Evolutionary conservation across 441 rosid species (phyloP), one percentile per base, ranked within the genome.

Genomic region (Theobroma grandiflorum): DNA sequence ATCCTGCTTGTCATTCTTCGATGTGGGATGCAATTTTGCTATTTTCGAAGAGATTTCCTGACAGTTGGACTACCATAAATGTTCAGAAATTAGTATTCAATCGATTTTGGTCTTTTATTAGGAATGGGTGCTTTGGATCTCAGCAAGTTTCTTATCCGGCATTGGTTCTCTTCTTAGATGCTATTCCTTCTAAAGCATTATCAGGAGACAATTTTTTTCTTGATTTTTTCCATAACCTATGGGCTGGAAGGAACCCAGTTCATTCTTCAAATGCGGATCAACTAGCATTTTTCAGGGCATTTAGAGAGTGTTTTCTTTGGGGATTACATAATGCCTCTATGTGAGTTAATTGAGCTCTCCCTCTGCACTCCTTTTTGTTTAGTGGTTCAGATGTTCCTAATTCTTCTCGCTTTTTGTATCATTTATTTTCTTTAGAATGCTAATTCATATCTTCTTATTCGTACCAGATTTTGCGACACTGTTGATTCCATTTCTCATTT

Each of bases 141-240:
- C 92, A 90, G 84, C 91, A 82, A 86, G 90, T 92, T 82, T 97
- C 99, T 76, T 97, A 95, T 91, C 99, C 98, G 45, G 96, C 98
- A 72, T 82, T 95, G 80, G 82, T 97, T 82, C 84, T 95, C 76
- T 92, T 92, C 84, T 87, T 97, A 63, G 94, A 88, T 38, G 68
- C 82, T 86, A 82, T 92, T 85, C 98, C 98, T 84, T 76, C 89
- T 55, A 85, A 88, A 82, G 85, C 82, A 74, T 75, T 91, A 78
- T 84, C 57, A 20, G 92, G 90, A 55, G 98, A 94, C 82, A 89
- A 86, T 83, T 92, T 94, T 85, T 86, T 97, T 77, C 88, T 86
- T 71, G 92, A 91, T 58, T 92, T 93, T 87, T 94, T 92, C 81
- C 86, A 78, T 74, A 95, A 91, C 85, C 85, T 97, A 74, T 89